phyloP scores from a whole-genome alignment of 164 flowering plant genomes.

The Tetracentron sinense region DNA sequence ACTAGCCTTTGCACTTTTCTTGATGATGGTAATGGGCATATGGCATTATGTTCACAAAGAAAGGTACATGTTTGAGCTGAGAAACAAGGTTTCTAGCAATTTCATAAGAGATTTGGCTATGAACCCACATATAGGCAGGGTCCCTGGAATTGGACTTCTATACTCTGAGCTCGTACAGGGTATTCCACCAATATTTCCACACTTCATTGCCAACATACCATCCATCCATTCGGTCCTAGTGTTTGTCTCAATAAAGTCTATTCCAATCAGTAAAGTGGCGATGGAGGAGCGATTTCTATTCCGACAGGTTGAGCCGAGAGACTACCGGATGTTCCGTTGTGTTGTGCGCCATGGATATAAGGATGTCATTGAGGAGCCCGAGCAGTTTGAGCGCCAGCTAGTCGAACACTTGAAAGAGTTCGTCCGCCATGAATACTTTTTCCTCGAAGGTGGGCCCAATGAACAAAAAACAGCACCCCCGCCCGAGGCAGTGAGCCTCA shows the following conservation, averaged over 20 bases:
- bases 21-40: slow-evolving; percentile 50
- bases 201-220: slow-evolving; percentile 53
- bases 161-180: slow-evolving; percentile 82
- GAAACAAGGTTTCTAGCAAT: slow-evolving; percentile 51
- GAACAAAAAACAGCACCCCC: slow-evolving; percentile 4
- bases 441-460: slow-evolving; percentile 23
- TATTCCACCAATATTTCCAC: slow-evolving; percentile 69
- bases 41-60: slow-evolving; percentile 65
- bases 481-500: slow-evolving; percentile 16
- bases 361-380: slow-evolving; percentile 33
- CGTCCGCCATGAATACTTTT: slow-evolving; percentile 39
- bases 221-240: slow-evolving; percentile 67
- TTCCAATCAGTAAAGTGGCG: slow-evolving; percentile 59
- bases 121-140: slow-evolving; percentile 33
- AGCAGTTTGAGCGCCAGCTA: slow-evolving; percentile 47
- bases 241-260: slow-evolving; percentile 54
- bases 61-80: slow-evolving; percentile 55
- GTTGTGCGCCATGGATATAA: slow-evolving; percentile 71
- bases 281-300: slow-evolving; percentile 62
- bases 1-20: slow-evolving; percentile 38
- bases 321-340: slow-evolving; percentile 59
- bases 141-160: slow-evolving; percentile 64
- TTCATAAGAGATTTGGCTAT: slow-evolving; percentile 32
- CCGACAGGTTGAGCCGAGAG: slow-evolving; percentile 51
- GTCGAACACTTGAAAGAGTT: slow-evolving; percentile 51